These are phyloP conservation scores for Macrophomina pseudophaseolina DNA, from an alignment of 2,329 filamentous ascomycete species.

Conservation along the genomic window DNA sequence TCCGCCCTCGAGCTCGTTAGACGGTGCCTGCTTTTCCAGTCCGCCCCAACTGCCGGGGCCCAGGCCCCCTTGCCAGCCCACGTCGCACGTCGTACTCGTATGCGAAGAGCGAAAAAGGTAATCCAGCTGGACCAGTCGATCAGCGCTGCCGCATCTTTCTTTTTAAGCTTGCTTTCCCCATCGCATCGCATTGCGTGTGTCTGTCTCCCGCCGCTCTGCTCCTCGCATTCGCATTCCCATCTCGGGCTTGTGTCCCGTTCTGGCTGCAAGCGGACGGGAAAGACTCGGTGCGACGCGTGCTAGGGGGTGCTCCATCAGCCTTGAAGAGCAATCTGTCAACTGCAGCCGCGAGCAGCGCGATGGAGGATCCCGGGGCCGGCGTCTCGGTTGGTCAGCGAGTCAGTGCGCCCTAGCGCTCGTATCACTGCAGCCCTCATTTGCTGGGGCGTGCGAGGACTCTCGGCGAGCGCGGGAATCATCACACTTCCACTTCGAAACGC, in stretches of 20 bases:
- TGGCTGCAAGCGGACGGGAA: not conserved
- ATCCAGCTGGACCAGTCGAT: not conserved
- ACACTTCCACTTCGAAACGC: not conserved
- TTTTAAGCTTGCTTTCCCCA: constrained; percentile 12
- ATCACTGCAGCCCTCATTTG: not conserved
- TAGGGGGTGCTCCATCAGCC: not conserved
- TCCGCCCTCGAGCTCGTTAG: no score
- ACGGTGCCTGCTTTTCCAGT: no score
- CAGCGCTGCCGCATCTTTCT: not conserved
- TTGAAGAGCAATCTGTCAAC: not conserved
- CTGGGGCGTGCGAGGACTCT: not conserved
- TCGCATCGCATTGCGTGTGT: not conserved
- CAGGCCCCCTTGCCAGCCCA: no score
- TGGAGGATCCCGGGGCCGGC: not conserved
- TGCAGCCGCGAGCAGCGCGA: not conserved
- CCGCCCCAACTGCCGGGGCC: not conserved
- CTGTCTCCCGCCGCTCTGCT: not conserved
- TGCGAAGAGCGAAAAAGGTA: not conserved
- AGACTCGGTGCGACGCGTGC: not conserved
- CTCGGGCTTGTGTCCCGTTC: not conserved
- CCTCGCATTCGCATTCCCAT: constrained; percentile 3
- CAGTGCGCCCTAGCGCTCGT: not conserved
- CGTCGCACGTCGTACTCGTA: not conserved
- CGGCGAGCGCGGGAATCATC: not conserved
- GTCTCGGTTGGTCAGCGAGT: not conserved